These are phyloP conservation scores for Dryas integrifolia DNA, from an alignment of 331 rosid species.

Conservation along the genomic window DNA sequence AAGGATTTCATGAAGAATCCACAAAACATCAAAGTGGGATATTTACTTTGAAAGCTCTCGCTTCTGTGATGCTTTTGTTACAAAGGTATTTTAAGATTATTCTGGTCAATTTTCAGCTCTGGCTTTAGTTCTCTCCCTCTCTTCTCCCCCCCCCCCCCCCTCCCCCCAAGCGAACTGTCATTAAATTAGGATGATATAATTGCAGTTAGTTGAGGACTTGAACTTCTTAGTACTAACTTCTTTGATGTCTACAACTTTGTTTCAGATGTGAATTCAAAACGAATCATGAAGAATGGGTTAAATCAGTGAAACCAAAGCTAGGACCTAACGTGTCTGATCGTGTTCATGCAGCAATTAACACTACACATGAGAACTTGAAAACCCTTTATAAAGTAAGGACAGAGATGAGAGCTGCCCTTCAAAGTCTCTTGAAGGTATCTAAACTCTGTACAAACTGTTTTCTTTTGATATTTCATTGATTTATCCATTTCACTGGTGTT, in stretches of 20 bases:
- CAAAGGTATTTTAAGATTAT: conserved; percentile 59
- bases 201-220: conserved; percentile 10
- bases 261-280: conserved; percentile 77
- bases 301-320: conserved; percentile 61
- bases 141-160: neutral
- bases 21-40: conserved; percentile 50
- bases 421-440: conserved; percentile 65
- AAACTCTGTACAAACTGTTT: conserved; percentile 3
- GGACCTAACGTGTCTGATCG: conserved; percentile 43
- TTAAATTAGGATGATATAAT: neutral
- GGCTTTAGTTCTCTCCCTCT: neutral
- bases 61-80: conserved; percentile 69
- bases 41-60: conserved; percentile 58
- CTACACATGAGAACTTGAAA: conserved; percentile 56
- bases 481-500: neutral
- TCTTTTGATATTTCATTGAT: neutral
- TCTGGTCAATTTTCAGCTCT: neutral
- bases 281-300: conserved; percentile 76
- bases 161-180: neutral
- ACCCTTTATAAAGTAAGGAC: conserved; percentile 63
- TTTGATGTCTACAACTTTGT: conserved; percentile 26
- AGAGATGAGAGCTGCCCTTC: conserved; percentile 72
- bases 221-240: conserved; percentile 18
- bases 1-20: conserved; percentile 40
- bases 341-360: conserved; percentile 52